phyloP scores from a whole-genome alignment of 805 yeast species.

The Metschnikowia lunata region DNA sequence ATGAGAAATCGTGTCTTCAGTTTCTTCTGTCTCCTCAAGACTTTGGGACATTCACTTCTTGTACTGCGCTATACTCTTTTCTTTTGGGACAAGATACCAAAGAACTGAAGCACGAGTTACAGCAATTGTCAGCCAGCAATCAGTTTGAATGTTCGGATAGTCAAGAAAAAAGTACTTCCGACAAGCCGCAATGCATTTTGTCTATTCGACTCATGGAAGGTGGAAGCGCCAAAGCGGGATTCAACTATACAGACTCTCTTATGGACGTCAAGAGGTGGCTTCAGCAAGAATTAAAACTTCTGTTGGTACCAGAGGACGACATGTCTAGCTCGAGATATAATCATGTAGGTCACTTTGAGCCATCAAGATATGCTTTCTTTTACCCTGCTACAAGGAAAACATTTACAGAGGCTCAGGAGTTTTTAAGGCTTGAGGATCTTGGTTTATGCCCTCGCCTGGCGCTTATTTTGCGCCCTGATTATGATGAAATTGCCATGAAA shows the following conservation, averaged over 20 bases:
- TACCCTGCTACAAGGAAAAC: conserved; percentile 48
- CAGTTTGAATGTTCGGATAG: neutral
- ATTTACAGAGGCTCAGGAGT: conserved; percentile 49
- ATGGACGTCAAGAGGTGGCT: conserved; percentile 18
- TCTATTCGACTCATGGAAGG: conserved; percentile 16
- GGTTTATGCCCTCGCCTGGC: conserved; percentile 71
- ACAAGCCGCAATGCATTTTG: conserved; percentile 4
- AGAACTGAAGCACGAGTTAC: too few relatives aligned
- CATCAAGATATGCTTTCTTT: conserved; percentile 41
- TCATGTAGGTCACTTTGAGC: conserved; percentile 44
- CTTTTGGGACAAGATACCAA: too few relatives aligned
- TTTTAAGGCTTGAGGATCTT: conserved; percentile 44
- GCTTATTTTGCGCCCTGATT: conserved; percentile 63
- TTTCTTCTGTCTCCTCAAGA: conserved; percentile 5
- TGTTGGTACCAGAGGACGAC: conserved; percentile 13
- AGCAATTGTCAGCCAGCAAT: too few relatives aligned
- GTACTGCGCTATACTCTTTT: too few relatives aligned
- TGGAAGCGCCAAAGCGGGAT: conserved; percentile 8
- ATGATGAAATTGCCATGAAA: conserved; percentile 21
- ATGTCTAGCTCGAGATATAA: conserved; percentile 5
- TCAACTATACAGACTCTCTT: conserved; percentile 9
- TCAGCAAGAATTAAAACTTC: conserved; percentile 10
- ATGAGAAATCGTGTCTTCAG: conserved; percentile 2
- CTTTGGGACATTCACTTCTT: neutral
- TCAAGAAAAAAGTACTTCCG: neutral